Evolutionary conservation across 2,329 filamentous ascomycete genomes (phyloP).

Genomic region (Cladosporium austrohemisphaericum): DNA sequence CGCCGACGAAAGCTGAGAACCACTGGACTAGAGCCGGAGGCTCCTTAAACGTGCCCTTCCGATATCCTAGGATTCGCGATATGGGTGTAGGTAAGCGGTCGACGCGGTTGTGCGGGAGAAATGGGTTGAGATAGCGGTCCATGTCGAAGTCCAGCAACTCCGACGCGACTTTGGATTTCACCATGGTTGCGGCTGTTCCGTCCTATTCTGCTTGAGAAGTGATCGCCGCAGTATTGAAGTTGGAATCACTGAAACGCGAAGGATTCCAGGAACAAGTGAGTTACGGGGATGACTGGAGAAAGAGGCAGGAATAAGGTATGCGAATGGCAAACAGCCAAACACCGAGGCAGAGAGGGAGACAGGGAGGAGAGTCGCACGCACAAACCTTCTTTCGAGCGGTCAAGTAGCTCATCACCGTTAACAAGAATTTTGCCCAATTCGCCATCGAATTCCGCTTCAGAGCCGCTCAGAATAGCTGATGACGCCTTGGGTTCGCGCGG

Average conservation of each 20-base stretch:
- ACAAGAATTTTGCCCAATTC: background rate
- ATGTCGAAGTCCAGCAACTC: conserved; percentile 61
- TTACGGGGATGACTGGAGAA: no score
- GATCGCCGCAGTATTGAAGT: no score
- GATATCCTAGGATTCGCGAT: conserved; percentile 60
- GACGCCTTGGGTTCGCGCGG: background rate
- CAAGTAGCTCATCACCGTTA: background rate
- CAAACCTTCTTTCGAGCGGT: background rate
- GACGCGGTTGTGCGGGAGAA: conserved; percentile 64
- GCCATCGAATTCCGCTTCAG: conserved; percentile 2
- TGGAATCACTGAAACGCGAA: background rate
- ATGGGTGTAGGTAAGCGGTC: conserved; percentile 61
- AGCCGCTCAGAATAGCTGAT: background rate
- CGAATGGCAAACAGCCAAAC: background rate
- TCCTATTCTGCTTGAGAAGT: background rate
- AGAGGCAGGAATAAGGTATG: background rate
- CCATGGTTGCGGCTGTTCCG: background rate
- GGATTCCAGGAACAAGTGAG: background rate
- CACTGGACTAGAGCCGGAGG: conserved; percentile 41
- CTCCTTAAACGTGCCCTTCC: conserved; percentile 36
- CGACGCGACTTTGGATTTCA: conserved; percentile 10
- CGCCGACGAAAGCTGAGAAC: conserved; percentile 42
- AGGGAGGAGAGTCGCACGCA: background rate
- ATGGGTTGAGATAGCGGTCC: conserved; percentile 69
- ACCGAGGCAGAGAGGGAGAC: background rate